Conservation (phyloP, 2,329 filamentous ascomycete genomes). For the Xylariaceae sp. region DNA sequence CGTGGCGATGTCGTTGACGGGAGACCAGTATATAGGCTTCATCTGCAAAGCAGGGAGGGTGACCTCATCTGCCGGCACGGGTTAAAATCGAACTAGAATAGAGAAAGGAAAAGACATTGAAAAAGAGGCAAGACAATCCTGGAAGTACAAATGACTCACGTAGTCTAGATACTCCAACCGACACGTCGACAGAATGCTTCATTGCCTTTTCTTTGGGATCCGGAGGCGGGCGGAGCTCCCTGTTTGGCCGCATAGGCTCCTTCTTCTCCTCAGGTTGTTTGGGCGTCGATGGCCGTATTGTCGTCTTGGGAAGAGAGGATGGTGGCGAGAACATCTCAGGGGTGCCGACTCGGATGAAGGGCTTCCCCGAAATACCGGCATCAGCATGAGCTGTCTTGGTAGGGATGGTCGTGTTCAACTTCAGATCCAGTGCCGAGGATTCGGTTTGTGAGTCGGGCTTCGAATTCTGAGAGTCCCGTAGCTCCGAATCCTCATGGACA, state of each 20-base stretch:
- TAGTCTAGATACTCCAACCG: constrained; percentile 85
- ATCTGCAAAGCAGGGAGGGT: constrained; percentile 79
- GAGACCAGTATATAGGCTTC: constrained; percentile 98
- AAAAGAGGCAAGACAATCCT: not conserved
- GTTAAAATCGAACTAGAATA: not conserved
- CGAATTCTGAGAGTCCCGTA: constrained; percentile 11
- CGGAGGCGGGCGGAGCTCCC: constrained; percentile 14
- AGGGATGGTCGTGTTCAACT: constrained; percentile 17
- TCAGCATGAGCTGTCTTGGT: constrained; percentile 32
- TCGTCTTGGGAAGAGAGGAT: constrained; percentile 26
- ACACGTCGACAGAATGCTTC: constrained; percentile 54
- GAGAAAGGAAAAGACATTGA: not conserved
- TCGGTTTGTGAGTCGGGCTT: constrained; percentile 20
- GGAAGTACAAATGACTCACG: constrained; percentile 35
- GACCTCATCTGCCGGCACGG: constrained; percentile 58
- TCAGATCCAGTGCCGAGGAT: constrained; percentile 13
- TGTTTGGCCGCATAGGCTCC: constrained; percentile 7
- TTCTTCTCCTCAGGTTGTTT: constrained; percentile 24
- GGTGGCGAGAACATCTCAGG: constrained; percentile 30
- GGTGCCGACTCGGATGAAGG: constrained; percentile 49
- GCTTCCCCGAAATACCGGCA: constrained; percentile 54
- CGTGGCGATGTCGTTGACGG: constrained; percentile 80
- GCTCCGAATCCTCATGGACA: not conserved
- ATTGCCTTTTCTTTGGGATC: constrained; percentile 21
- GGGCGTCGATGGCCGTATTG: constrained; percentile 14